A percentile compares a stretch with the other conserved stretches of the same genome.
Evolutionary conservation across 306 rosid genomes (phyloP).

Genomic region (Trifolium pratense): DNA sequence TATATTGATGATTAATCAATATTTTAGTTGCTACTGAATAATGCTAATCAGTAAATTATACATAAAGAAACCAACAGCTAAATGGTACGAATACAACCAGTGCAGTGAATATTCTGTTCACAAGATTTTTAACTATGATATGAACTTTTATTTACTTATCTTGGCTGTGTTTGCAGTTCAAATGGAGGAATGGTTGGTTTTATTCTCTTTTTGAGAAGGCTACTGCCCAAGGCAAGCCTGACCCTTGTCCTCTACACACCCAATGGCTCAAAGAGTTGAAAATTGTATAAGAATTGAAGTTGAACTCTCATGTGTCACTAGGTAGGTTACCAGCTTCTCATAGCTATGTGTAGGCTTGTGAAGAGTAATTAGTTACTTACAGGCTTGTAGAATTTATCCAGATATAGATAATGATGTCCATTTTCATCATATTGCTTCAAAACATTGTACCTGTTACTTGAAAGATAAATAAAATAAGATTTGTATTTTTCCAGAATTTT

Average conservation of each 20-base stretch:
- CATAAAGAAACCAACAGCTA: conserved; percentile 48
- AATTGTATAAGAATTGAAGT: conserved; percentile 53
- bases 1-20: too few species aligned
- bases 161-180: conserved; percentile 64
- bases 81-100: background rate
- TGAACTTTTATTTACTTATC: conserved; percentile 19
- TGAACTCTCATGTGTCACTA: conserved; percentile 3
- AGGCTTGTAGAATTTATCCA: background rate
- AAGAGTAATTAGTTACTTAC: conserved; percentile 25
- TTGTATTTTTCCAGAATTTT: background rate
- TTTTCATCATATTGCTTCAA: background rate
- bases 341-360: conserved; percentile 18
- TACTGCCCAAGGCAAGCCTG: conserved; percentile 69
- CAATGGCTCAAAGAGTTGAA: conserved; percentile 81
- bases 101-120: background rate
- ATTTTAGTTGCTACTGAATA: too few species aligned
- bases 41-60: background rate
- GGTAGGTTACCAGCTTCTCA: conserved; percentile 18
- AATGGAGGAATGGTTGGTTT: conserved; percentile 99
- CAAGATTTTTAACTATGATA: background rate
- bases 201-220: conserved; percentile 77
- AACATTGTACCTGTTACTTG: background rate
- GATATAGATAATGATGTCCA: background rate
- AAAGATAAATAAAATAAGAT: background rate
- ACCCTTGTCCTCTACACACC: conserved; percentile 87